Percentiles rank a stretch among this genome's conserved stretches.
phyloP scores from a whole-genome alignment of 2,329 filamentous ascomycete species.

The Diplodia seriata region DNA sequence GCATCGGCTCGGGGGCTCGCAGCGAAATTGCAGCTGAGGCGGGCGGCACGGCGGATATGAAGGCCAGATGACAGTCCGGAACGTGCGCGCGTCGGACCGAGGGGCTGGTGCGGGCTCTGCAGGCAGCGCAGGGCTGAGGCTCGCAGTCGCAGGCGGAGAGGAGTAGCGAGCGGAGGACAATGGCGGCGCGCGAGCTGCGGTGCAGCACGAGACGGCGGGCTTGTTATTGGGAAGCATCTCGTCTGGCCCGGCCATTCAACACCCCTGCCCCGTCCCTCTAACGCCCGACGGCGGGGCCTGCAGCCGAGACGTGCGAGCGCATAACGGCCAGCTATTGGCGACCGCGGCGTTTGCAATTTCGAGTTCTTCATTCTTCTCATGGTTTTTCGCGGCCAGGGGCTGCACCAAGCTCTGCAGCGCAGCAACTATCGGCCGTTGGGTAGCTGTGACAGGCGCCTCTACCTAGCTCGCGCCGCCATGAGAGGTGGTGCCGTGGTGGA shows the following conservation, averaged over 20 bases:
- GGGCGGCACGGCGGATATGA: constrained; percentile 25
- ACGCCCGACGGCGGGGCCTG: constrained; percentile 16
- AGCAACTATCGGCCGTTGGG: constrained; percentile 13
- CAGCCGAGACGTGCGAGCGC: constrained; percentile 8
- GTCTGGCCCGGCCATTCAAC: not conserved
- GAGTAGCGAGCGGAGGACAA: constrained; percentile 4
- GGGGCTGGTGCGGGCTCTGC: not conserved
- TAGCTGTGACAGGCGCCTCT: not conserved
- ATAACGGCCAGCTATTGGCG: constrained; percentile 29
- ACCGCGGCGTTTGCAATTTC: constrained; percentile 28
- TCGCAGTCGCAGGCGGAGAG: not conserved
- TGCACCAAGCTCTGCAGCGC: constrained; percentile 5
- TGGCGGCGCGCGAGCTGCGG: not conserved
- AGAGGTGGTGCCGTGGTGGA: not conserved
- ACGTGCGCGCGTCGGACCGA: constrained; percentile 14
- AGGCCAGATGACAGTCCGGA: constrained; percentile 16
- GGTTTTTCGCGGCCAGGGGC: not conserved
- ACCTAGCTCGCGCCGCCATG: not conserved
- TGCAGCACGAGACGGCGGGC: constrained; percentile 18
- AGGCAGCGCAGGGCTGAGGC: constrained; percentile 17
- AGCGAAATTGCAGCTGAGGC: constrained; percentile 29
- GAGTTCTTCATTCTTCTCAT: constrained; percentile 9
- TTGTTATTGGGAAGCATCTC: constrained; percentile 27
- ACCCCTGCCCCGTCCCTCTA: constrained; percentile 24
- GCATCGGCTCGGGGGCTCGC: constrained; percentile 21